Percentiles rank a stretch among this genome's conserved stretches.
Conservation (phyloP, 2,329 filamentous ascomycete genomes). For the Berkeleyomyces rouxiae region DNA sequence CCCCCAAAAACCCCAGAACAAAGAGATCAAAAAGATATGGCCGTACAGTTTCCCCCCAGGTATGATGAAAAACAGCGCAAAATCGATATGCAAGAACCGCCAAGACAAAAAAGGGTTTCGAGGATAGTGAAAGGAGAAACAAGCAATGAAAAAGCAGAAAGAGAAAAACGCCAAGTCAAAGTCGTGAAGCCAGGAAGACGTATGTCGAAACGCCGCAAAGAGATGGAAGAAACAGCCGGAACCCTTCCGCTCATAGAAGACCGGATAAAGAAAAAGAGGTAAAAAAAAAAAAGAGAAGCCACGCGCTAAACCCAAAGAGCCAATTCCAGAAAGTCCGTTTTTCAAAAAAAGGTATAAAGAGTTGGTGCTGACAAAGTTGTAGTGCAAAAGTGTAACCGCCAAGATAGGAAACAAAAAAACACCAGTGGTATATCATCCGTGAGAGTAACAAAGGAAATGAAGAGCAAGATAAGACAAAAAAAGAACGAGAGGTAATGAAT, state of each 20-base stretch:
- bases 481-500: slow-evolving; percentile 1
- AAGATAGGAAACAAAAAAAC: slow-evolving; percentile 7
- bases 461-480: slow-evolving; percentile 2
- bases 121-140: not conserved
- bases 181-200: slow-evolving; percentile 6
- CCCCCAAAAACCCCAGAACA: slow-evolving; percentile 1
- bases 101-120: not conserved
- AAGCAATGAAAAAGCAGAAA: not conserved
- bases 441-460: slow-evolving; percentile 5
- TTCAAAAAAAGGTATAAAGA: slow-evolving; percentile 4
- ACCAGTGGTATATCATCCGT: slow-evolving; percentile 5
- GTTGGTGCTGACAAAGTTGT: not conserved
- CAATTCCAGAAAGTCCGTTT: slow-evolving; percentile 6
- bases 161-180: slow-evolving; percentile 7
- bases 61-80: slow-evolving; percentile 3
- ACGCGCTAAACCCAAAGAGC: slow-evolving; percentile 7
- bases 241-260: not conserved
- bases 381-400: not conserved
- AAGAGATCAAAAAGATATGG: not conserved
- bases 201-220: not conserved
- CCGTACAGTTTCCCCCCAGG: not conserved
- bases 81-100: slow-evolving; percentile 1
- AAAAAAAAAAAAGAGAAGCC: slow-evolving; percentile 3
- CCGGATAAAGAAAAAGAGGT: not conserved
- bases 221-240: not conserved